Percentiles rank a stretch among this genome's conserved stretches.
phyloP scores from a whole-genome alignment of 2,329 filamentous ascomycete genomes.

The Pseudohalonectria lignicola region DNA sequence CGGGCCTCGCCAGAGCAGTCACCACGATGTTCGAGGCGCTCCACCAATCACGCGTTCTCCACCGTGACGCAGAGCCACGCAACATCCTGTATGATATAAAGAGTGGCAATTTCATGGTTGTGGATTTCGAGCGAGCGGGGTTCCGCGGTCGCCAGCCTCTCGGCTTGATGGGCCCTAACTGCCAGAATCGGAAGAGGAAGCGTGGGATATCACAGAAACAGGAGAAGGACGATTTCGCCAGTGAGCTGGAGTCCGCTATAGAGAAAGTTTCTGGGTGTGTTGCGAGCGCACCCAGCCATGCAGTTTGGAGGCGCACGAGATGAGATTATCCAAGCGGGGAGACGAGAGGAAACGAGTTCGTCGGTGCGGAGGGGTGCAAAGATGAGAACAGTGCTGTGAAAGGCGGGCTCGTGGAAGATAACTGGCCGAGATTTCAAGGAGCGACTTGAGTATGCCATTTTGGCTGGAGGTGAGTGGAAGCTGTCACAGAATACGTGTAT shows the following conservation, averaged over 20 bases:
- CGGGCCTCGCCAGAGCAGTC: neutral
- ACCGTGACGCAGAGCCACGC: neutral
- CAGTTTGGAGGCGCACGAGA: too few relatives aligned
- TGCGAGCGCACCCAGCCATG: too few relatives aligned
- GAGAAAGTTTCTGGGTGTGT: neutral
- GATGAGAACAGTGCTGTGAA: too few relatives aligned
- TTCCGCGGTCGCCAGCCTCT: constrained; percentile 4
- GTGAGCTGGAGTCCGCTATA: neutral
- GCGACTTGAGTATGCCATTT: too few relatives aligned
- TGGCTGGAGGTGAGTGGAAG: too few relatives aligned
- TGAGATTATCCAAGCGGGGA: too few relatives aligned
- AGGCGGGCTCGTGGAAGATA: too few relatives aligned
- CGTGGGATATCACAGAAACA: neutral
- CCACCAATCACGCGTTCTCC: constrained; percentile 4
- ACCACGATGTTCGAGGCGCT: neutral
- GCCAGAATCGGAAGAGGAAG: neutral
- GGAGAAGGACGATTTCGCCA: neutral
- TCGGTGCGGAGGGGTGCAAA: too few relatives aligned
- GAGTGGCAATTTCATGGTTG: neutral
- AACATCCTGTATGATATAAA: neutral
- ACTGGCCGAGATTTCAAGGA: too few relatives aligned
- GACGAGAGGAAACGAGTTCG: too few relatives aligned
- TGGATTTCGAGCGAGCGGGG: constrained; percentile 20
- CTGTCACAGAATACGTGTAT: too few relatives aligned
- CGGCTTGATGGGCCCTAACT: neutral